Evolutionary conservation across 257 asterid genomes (phyloP).

Genomic region (Fraxinus anomala): DNA sequence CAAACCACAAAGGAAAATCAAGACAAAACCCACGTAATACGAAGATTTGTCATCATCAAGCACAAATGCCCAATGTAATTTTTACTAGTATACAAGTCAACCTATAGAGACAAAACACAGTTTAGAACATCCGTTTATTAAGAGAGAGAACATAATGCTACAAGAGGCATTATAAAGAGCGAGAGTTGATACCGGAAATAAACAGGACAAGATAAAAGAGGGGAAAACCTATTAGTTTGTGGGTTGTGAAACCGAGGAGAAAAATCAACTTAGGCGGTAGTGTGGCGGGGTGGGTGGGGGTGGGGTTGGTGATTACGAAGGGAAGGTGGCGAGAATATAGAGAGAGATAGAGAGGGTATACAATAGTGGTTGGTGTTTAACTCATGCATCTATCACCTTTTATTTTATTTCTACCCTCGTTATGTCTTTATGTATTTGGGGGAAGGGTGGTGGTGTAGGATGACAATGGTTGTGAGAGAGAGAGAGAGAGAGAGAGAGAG

Average conservation of each 20-base stretch:
- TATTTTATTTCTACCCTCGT: constrained; percentile 44
- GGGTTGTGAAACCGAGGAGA: not conserved
- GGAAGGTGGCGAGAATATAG: constrained; percentile 28
- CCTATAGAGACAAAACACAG: constrained; percentile 49
- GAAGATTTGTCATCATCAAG: constrained; percentile 33
- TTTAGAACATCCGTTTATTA: constrained; percentile 13
- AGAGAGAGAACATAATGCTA: constrained; percentile 11
- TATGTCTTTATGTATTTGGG: constrained; percentile 17
- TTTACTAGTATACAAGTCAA: constrained; percentile 47
- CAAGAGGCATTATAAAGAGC: constrained; percentile 24
- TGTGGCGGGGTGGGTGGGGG: constrained; percentile 28
- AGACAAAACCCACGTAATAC: constrained; percentile 30
- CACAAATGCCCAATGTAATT: constrained; percentile 41
- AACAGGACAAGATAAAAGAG: constrained; percentile 7
- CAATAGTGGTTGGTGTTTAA: constrained; percentile 44
- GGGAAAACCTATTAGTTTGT: not conserved
- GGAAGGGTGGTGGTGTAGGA: constrained; percentile 12
- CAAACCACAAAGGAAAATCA: constrained; percentile 24
- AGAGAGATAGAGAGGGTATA: constrained; percentile 16
- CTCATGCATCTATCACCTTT: constrained; percentile 76
- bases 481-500: not conserved
- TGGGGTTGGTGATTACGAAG: constrained; percentile 22
- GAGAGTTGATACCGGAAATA: constrained; percentile 13
- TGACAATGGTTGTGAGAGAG: not conserved
- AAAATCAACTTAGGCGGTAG: constrained; percentile 23